Evolutionary conservation across 1,284 basidiomycete genomes (phyloP), one percentile per base, ranked within the genome.

Genomic region (Porodaedalea pini): DNA sequence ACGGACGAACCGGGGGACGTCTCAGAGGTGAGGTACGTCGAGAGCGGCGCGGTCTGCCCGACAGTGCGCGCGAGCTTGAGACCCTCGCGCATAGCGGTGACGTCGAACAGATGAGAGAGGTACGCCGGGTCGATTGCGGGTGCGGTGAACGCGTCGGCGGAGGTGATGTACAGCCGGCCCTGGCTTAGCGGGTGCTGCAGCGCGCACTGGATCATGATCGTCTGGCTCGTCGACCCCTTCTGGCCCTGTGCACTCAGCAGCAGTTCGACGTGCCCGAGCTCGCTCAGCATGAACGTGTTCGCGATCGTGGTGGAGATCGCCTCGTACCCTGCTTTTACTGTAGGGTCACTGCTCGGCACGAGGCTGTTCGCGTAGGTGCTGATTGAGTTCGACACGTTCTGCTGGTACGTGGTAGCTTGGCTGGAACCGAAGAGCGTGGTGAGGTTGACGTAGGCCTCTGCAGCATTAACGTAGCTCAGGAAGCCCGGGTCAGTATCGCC

Each of bases 121-220:
- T 86, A 88, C 53, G 75, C 73, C 2, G 85, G 83, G 68, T 88
- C 81, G 68, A 89, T 86, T 13, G 69, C 57, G 0, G 86, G 85
- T 21, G 69, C 62, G 23, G 76, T 74, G 69, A 85, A 86, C 0
- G 82, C 71, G 65, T 80, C 73, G 23, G 71, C 72, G 7, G 77
- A 80, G 62, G 73, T 78, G 73, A 88, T 71, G 59, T 69, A 71
- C 4, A 75, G 48, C 0, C 66, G 65, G n/a, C 73, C 73, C 50
- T 71, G 69, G 43, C 73, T 82, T 61, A 85, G 74, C 0, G 85
- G 83, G 63, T 85, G 84, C 66, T 90, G 86, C 27, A 88, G 67
- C 0, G 85, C 86, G 4, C 81, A 80, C 67, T 89, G 86, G 41
- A 90, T 76, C 2, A 73, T 73, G 47, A 86, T 73, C 15, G 69